phyloP scores from a whole-genome alignment of 352 stramenopile species.

The Hyaloperonospora arabidopsidis region DNA sequence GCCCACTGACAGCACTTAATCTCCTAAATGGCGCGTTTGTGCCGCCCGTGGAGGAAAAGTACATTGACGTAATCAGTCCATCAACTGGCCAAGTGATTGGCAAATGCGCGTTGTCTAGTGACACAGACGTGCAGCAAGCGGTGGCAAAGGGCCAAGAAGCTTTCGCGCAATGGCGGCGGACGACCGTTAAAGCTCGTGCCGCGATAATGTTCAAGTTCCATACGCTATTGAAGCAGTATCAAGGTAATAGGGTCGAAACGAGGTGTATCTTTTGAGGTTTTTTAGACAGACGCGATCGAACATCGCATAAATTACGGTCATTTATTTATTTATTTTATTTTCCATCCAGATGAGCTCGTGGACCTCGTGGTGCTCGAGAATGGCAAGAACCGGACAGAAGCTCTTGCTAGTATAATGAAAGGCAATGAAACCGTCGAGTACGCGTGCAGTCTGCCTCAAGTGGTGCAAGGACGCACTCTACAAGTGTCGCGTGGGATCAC shows the following conservation, averaged over 20 bases:
- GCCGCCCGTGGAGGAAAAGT: conserved; percentile 29
- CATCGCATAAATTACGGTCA: not conserved
- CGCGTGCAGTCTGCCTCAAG: conserved; percentile 88
- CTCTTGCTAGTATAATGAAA: conserved; percentile 93
- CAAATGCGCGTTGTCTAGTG: conserved; percentile 69
- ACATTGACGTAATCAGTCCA: conserved; percentile 60
- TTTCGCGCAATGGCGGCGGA: conserved; percentile 84
- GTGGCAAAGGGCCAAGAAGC: conserved; percentile 71
- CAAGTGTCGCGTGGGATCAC: conserved; percentile 86
- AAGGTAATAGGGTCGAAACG: too few species aligned
- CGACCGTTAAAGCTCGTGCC: conserved; percentile 92
- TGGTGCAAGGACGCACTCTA: conserved; percentile 85
- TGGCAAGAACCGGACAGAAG: conserved; percentile 97
- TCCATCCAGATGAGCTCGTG: conserved; percentile 74
- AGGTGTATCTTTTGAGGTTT: not conserved
- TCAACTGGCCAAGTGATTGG: conserved; percentile 65
- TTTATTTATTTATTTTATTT: not conserved
- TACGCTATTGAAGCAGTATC: conserved; percentile 83
- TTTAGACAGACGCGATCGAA: not conserved
- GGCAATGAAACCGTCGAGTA: conserved; percentile 98
- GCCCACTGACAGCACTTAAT: conserved; percentile 39
- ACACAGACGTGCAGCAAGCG: conserved; percentile 80
- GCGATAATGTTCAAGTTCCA: conserved; percentile 96
- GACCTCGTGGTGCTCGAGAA: conserved; percentile 92
- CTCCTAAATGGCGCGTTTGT: conserved; percentile 63